Base-by-base conservation (phyloP, 768 basidiomycete genomes). In the Tricholoma furcatifolium region DNA sequence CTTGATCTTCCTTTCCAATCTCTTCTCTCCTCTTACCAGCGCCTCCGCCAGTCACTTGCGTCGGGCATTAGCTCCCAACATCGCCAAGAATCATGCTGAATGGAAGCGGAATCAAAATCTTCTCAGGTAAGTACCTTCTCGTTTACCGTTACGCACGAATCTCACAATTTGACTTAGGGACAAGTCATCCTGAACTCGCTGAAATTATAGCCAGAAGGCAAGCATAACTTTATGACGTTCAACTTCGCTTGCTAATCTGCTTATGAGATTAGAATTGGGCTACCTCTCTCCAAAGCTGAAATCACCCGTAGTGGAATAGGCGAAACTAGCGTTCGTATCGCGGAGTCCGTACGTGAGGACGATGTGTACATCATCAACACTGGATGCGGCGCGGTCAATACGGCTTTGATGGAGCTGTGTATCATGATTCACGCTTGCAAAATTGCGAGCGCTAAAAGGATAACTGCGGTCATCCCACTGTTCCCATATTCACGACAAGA, bases 401-500 rank as follows among this genome's bases (percentile, higher is more conserved):
- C 92, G 23, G 80, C 95, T 36, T 83, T 99, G 58, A 98, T 99
- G 93, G 97, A 98, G 70, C 82, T 94, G 42, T 93, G 95, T 68
- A 98, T 98, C 65, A 96, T 99, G 93, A 93, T 98, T 64, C 95
- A 98, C 67, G 95, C 97, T 9, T 97, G 96, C 84, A 96, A 95
- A 75, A 98, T 98, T 63, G 96, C 97, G n/a, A 96, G 93, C 59
- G 95, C 97, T 43, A 91, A 90, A 71, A 80, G 97, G 56, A 98
- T 99, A 66, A 99, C 97, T 6, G 97, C 96, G n/a, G 94, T 99
- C 57, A 83, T 98, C 53, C 97, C 97, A 38, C 82, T 97, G 32
- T 99, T 93, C 72, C 96, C 97, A 1, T 99, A 99, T 70, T 85
- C 97, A 8, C 79, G 97, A 53, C 97, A 98, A 71, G 97, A 99